These are phyloP conservation scores for Psilocybe azurescens DNA, from an alignment of 768 basidiomycete species.

Conservation along the genomic window DNA sequence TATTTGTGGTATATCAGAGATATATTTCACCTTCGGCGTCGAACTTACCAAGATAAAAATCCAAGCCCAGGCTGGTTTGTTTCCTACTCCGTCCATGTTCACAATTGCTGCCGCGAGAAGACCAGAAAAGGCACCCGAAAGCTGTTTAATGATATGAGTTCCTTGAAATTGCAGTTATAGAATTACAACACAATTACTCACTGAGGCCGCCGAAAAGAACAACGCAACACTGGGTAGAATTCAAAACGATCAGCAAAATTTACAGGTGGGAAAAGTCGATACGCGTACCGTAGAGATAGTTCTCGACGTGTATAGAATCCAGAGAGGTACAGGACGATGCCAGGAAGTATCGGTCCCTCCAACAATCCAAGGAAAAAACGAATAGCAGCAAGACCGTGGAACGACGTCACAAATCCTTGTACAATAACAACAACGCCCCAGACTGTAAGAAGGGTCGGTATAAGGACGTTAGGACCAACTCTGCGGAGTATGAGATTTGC, in stretches of 20 bases:
- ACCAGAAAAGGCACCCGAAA: conserved; percentile 68
- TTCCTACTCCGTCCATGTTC: conserved; percentile 57
- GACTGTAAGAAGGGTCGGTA: conserved; percentile 50
- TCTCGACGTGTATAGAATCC: conserved; percentile 35
- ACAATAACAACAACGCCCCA: conserved; percentile 57
- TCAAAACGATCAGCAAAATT: too few relatives aligned
- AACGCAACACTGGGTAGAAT: conserved; percentile 35
- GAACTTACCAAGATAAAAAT: conserved; percentile 54
- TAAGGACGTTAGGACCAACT: conserved; percentile 52
- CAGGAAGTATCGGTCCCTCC: conserved; percentile 49
- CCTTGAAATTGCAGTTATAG: background rate
- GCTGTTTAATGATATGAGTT: conserved; percentile 33
- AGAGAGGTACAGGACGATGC: conserved; percentile 44
- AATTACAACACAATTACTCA: conserved; percentile 13
- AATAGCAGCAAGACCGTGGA: conserved; percentile 49
- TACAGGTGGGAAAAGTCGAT: too few relatives aligned
- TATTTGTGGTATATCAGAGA: conserved; percentile 44
- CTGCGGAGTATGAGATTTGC: conserved; percentile 46
- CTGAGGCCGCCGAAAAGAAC: conserved; percentile 44
- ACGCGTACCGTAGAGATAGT: conserved; percentile 17
- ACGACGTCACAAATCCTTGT: conserved; percentile 51
- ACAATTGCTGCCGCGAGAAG: conserved; percentile 64
- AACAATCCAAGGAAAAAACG: conserved; percentile 56
- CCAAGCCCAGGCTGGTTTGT: conserved; percentile 66
- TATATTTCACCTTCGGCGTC: conserved; percentile 21